Evolutionary conservation across 2,329 filamentous ascomycete genomes (phyloP).

Genomic region (Fusarium succisae): DNA sequence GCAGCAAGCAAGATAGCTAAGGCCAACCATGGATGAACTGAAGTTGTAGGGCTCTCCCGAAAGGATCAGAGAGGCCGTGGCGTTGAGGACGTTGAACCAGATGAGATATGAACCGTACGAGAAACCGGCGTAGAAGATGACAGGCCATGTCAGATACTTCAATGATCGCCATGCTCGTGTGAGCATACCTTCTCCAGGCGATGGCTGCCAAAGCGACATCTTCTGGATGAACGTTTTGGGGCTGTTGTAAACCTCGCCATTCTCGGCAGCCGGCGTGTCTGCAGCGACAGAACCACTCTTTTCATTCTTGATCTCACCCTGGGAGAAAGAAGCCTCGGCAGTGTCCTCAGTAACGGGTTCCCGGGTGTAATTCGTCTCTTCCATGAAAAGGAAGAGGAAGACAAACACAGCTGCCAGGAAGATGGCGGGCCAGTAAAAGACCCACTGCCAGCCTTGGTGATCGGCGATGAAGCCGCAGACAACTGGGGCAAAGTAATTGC

Average conservation of each 20-base stretch:
- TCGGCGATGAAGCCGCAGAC: constrained; percentile 57
- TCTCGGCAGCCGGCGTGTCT: background rate
- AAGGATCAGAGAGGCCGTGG: constrained; percentile 53
- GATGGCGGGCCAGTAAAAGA: constrained; percentile 47
- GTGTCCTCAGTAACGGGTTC: background rate
- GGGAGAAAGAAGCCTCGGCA: background rate
- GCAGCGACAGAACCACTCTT: background rate
- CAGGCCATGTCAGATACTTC: constrained; percentile 52
- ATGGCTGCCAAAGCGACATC: constrained; percentile 53
- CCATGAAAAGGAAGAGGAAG: background rate
- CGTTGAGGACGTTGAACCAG: constrained; percentile 56
- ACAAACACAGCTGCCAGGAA: background rate
- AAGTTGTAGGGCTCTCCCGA: constrained; percentile 51
- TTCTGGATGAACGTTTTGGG: constrained; percentile 55
- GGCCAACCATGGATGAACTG: constrained; percentile 49
- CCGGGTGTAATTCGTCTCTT: constrained; percentile 41
- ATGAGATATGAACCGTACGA: constrained; percentile 54
- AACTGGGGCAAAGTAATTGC: constrained; percentile 55
- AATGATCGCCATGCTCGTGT: constrained; percentile 48
- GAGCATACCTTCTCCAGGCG: constrained; percentile 44
- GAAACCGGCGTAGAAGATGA: constrained; percentile 55
- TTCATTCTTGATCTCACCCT: background rate
- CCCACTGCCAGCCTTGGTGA: constrained; percentile 51
- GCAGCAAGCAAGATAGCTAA: constrained; percentile 51
- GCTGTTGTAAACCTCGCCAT: constrained; percentile 11